Evolutionary conservation across 495 filamentous ascomycete species (phyloP).

Genomic region (Lophium mytilinum): DNA sequence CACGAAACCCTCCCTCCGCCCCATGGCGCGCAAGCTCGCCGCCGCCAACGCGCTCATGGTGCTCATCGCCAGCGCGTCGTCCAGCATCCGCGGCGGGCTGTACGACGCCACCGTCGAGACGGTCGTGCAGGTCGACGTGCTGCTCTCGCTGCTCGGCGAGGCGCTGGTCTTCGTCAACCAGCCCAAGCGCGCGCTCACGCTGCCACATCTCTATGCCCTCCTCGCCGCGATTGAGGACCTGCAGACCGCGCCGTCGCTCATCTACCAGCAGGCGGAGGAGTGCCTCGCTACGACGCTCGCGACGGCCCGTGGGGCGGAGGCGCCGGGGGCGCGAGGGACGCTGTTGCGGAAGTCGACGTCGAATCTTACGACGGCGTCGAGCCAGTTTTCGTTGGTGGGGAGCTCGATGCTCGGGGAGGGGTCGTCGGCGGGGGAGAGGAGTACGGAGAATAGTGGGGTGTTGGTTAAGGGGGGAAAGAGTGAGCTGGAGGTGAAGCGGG

Average conservation of each 20-base stretch:
- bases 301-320: conserved; percentile 40
- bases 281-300: conserved; percentile 50
- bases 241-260: conserved; percentile 54
- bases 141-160: conserved; percentile 79
- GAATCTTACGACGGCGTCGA: conserved; percentile 38
- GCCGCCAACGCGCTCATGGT: conserved; percentile 66
- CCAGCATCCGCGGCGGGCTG: conserved; percentile 81
- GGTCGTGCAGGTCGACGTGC: conserved; percentile 75
- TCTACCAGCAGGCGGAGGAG: conserved; percentile 45
- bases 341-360: conserved; percentile 62
- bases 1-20: conserved; percentile 13
- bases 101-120: conserved; percentile 70
- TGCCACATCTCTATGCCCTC: conserved; percentile 63
- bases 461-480: conserved; percentile 41
- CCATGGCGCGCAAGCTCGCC: conserved; percentile 49
- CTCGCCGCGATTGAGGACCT: conserved; percentile 78
- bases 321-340: conserved; percentile 46
- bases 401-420: conserved; percentile 63
- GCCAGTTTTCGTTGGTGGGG: conserved; percentile 61
- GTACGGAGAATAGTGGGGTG: conserved; percentile 46
- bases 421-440: conserved; percentile 41
- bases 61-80: conserved; percentile 71
- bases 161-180: conserved; percentile 63
- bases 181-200: conserved; percentile 42
- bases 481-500: conserved; percentile 43